Evolutionary conservation across 2,329 filamentous ascomycete species (phyloP).

Genomic region (Lasiodiplodia citricola): DNA sequence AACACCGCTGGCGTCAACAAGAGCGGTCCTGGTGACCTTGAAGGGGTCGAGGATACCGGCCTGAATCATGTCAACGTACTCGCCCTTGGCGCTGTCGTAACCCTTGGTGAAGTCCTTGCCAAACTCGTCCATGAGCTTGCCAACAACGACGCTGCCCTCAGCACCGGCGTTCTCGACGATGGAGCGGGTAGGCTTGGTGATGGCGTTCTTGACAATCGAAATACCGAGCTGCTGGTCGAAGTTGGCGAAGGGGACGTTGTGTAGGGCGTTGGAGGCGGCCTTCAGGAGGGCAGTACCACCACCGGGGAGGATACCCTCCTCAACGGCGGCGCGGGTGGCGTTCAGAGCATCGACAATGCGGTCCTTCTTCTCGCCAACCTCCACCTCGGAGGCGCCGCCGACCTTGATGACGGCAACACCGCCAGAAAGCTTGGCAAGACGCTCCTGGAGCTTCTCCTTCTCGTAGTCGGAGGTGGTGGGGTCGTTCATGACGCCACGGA

Average conservation of each 20-base stretch:
- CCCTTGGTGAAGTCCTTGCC: slow-evolving; percentile 96
- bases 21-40: slow-evolving; percentile 97
- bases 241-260: slow-evolving; percentile 84
- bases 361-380: slow-evolving; percentile 99
- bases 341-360: slow-evolving; percentile 98
- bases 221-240: slow-evolving; percentile 99
- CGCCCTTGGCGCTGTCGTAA: slow-evolving; percentile 93
- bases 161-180: slow-evolving; percentile 98
- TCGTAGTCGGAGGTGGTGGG: slow-evolving; percentile 97
- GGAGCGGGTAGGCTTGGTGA: slow-evolving; percentile 89
- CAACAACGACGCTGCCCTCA: slow-evolving; percentile 94
- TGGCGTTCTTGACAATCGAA: slow-evolving; percentile 96
- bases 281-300: slow-evolving; percentile 98
- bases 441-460: slow-evolving; percentile 99
- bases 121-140: slow-evolving; percentile 96
- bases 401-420: slow-evolving; percentile 99
- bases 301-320: slow-evolving; percentile 98
- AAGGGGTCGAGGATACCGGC: slow-evolving; percentile 98
- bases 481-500: slow-evolving; percentile 94
- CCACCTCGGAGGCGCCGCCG: slow-evolving; percentile 94
- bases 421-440: slow-evolving; percentile 97
- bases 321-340: slow-evolving; percentile 95
- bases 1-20: slow-evolving; percentile 93
- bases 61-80: slow-evolving; percentile 98
- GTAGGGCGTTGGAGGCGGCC: slow-evolving; percentile 87